phyloP scores from a whole-genome alignment of 2,329 filamentous ascomycete species.

The Xylariales sp. region DNA sequence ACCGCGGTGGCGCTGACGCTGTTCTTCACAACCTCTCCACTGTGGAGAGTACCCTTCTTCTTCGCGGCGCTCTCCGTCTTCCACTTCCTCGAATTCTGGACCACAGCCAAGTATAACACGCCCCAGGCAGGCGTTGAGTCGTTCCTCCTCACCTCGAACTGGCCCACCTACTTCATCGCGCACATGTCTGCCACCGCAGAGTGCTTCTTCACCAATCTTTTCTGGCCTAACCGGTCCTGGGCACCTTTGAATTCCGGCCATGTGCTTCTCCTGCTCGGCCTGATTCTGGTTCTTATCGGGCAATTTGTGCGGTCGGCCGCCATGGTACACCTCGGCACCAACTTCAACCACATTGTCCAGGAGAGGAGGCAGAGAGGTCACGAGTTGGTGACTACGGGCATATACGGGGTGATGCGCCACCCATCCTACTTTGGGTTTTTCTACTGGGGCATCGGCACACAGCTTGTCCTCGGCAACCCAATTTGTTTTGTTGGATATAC shows the following conservation, averaged over 20 bases:
- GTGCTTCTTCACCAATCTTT: constrained; percentile 55
- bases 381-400: constrained; percentile 73
- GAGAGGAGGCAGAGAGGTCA: constrained; percentile 65
- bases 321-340: constrained; percentile 84
- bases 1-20: constrained; percentile 27
- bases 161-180: constrained; percentile 77
- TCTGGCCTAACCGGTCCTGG: constrained; percentile 49
- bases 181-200: constrained; percentile 73
- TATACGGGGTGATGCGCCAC: constrained; percentile 75
- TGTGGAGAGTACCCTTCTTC: constrained; percentile 66
- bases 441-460: constrained; percentile 95
- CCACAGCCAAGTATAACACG: constrained; percentile 81
- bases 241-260: constrained; percentile 38
- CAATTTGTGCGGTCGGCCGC: constrained; percentile 75
- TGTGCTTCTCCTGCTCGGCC: constrained; percentile 49
- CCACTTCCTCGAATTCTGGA: constrained; percentile 96
- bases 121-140: constrained; percentile 65
- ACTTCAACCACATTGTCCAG: constrained; percentile 88
- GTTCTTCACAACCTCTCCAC: constrained; percentile 34
- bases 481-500: constrained; percentile 73
- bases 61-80: constrained; percentile 67
- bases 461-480: constrained; percentile 81
- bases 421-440: constrained; percentile 98
- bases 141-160: constrained; percentile 83
- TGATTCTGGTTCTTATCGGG: constrained; percentile 62